These are phyloP conservation scores for Haberlea rhodopensis DNA, from an alignment of 257 asterid genomes.

Conservation along the genomic window DNA sequence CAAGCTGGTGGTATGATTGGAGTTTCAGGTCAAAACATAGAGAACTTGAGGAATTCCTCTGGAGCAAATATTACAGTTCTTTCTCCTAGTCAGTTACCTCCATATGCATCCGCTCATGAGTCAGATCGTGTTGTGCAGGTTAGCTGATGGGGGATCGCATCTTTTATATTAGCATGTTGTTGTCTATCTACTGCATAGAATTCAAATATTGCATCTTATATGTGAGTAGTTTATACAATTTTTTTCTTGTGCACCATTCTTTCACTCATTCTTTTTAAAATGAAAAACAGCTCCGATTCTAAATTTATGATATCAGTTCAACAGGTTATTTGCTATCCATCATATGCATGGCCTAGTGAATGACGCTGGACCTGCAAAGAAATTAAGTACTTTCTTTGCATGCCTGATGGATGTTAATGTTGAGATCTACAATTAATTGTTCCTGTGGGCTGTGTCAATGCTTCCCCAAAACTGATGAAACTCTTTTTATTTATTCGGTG, in stretches of 20 bases:
- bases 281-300: not conserved
- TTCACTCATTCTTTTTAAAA: not conserved
- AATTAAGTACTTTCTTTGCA: not conserved
- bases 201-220: not conserved
- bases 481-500: conserved; percentile 7
- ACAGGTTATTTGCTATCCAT: not conserved
- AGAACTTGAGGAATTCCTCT: conserved; percentile 73
- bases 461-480: not conserved
- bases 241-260: not conserved
- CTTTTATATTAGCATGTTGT: no score
- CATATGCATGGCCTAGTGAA: not conserved
- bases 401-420: not conserved
- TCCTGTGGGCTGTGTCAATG: not conserved
- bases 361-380: not conserved
- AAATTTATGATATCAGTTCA: not conserved
- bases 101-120: conserved; percentile 94
- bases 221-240: not conserved
- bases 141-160: conserved; percentile 22
- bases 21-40: conserved; percentile 89
- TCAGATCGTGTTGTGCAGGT: conserved; percentile 98
- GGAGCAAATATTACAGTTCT: conserved; percentile 82
- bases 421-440: not conserved
- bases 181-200: not conserved
- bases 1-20: conserved; percentile 98
- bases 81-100: conserved; percentile 85